Percentiles rank a stretch among this genome's conserved stretches.
These are phyloP conservation scores for Anisogramma anomala DNA, from an alignment of 2,329 filamentous ascomycete species.

Conservation along the genomic window DNA sequence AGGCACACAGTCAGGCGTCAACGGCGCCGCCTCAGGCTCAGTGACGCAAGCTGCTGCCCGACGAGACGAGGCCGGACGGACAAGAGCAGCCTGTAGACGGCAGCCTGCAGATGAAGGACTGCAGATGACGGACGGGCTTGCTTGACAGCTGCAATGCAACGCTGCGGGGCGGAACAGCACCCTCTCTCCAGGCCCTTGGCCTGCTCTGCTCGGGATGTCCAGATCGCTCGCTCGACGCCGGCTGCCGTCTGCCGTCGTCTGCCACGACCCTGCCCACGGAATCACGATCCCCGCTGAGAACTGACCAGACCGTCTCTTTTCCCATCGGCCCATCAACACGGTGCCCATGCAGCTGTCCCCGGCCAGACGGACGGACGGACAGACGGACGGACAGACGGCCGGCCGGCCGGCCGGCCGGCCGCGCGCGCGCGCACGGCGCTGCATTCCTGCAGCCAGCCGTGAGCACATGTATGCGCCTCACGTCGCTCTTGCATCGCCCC, in stretches of 20 bases:
- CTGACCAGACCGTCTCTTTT: neutral
- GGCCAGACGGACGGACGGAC: neutral
- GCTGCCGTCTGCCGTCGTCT: neutral
- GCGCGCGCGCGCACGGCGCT: neutral
- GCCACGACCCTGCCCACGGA: neutral
- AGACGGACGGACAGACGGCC: too few relatives aligned
- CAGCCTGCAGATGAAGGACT: too few relatives aligned
- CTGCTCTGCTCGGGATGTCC: neutral
- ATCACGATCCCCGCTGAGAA: neutral
- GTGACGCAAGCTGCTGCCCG: too few relatives aligned
- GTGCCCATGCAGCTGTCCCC: neutral
- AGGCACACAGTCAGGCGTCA: too few relatives aligned
- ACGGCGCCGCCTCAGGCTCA: too few relatives aligned
- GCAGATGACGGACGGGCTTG: neutral
- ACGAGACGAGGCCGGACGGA: neutral
- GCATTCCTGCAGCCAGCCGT: neutral
- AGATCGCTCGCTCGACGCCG: constrained; percentile 9
- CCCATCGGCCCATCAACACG: too few relatives aligned
- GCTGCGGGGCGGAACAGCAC: neutral
- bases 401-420: too few relatives aligned
- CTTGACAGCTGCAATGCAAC: constrained; percentile 12
- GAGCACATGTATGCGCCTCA: neutral
- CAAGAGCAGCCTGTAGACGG: too few relatives aligned
- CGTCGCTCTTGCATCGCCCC: neutral
- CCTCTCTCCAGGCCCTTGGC: neutral